Conservation (phyloP, 1,139 yeast genomes). For the Saccharomyces pastorianus region DNA sequence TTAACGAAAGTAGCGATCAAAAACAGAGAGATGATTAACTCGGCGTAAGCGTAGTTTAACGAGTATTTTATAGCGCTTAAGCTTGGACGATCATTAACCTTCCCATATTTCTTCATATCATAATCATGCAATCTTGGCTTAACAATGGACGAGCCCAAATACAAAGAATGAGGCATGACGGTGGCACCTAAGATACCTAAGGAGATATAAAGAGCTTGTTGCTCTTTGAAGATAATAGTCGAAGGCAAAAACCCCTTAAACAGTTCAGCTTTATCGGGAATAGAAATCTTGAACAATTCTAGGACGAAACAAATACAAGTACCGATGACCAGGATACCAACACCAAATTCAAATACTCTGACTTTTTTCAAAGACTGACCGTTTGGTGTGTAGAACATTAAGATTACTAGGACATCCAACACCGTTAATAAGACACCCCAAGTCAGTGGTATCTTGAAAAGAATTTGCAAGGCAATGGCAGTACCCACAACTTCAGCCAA, state of each 20-base stretch:
- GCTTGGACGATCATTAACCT: slow-evolving; percentile 44
- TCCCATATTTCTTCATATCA: slow-evolving; percentile 49
- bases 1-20: slow-evolving; percentile 84
- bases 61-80: slow-evolving; percentile 63
- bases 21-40: slow-evolving; percentile 63
- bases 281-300: slow-evolving; percentile 60
- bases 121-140: slow-evolving; percentile 81
- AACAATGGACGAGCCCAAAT: slow-evolving; percentile 86
- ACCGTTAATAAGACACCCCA: slow-evolving; percentile 78
- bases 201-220: slow-evolving; percentile 75
- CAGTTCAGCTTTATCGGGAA: slow-evolving; percentile 48
- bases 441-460: slow-evolving; percentile 67
- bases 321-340: slow-evolving; percentile 64
- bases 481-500: slow-evolving; percentile 83
- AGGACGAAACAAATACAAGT: slow-evolving; percentile 81
- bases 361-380: slow-evolving; percentile 59
- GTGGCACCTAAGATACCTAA: slow-evolving; percentile 94
- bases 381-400: slow-evolving; percentile 83
- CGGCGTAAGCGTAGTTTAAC: slow-evolving; percentile 65
- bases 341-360: slow-evolving; percentile 75
- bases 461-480: slow-evolving; percentile 75
- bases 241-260: slow-evolving; percentile 75
- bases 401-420: slow-evolving; percentile 72
- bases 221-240: slow-evolving; percentile 59
- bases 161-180: slow-evolving; percentile 94